These are phyloP conservation scores for Suillus sp. DNA, from an alignment of 768 basidiomycete species.

Conservation along the genomic window DNA sequence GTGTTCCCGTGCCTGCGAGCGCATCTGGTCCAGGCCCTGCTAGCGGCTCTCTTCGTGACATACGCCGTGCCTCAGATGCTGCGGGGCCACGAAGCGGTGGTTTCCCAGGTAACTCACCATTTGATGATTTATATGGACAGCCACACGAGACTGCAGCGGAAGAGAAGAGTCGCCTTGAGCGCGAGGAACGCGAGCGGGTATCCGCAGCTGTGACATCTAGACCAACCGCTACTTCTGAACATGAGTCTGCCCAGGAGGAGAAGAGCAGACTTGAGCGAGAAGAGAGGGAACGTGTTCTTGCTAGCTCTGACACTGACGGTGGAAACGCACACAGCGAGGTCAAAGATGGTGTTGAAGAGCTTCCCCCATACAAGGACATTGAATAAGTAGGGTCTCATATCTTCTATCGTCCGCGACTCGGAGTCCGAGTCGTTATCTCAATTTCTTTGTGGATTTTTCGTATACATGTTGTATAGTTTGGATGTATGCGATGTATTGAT, in stretches of 20 bases:
- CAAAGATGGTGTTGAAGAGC: conserved; percentile 36
- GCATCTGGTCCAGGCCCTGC: conserved; percentile 61
- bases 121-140: conserved; percentile 33
- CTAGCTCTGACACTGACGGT: conserved; percentile 18
- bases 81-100: conserved; percentile 40
- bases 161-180: conserved; percentile 63
- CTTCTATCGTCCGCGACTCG: too few species aligned
- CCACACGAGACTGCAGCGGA: conserved; percentile 57
- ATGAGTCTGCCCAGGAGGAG: conserved; percentile 63
- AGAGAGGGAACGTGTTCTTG: conserved; percentile 58
- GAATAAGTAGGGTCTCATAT: conserved; percentile 14
- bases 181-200: conserved; percentile 53
- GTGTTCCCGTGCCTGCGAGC: conserved; percentile 66
- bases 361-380: conserved; percentile 49
- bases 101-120: conserved; percentile 26
- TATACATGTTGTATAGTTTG: background rate
- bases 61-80: conserved; percentile 40
- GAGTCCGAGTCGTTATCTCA: too few species aligned
- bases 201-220: conserved; percentile 28
- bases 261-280: conserved; percentile 66
- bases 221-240: conserved; percentile 17
- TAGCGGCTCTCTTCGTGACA: conserved; percentile 61
- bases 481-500: background rate
- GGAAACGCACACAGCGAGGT: conserved; percentile 30
- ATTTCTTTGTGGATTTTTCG: background rate